Base-by-base conservation (phyloP, 2,329 filamentous ascomycete genomes). In the Colletotrichum sp. region DNA sequence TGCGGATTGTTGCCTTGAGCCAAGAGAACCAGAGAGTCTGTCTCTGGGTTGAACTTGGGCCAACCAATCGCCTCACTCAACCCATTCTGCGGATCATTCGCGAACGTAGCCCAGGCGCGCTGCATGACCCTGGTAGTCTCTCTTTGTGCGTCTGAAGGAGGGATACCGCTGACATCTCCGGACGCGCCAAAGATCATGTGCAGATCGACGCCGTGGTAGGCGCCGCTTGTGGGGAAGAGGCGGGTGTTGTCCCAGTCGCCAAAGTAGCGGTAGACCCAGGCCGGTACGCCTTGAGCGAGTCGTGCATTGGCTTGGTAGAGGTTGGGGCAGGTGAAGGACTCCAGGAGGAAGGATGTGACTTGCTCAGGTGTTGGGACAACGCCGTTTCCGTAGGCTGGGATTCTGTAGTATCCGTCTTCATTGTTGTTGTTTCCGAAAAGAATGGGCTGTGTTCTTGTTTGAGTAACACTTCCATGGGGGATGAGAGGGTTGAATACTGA, bases 221-320 rank as follows among this genome's bases (percentile, higher is more conserved):
- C 87, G 6, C 87, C 87, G 55, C 86, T 88, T 7, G 81, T 83
- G 0, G 83, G 82, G 70, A 86, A 88, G 28, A 90, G 80, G 0
- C 86, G 82, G 2, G 86, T 86, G 72, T 89, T 90, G 34, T 85
- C 77, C 86, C 87, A 90, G 77, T 89, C 87, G 25, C 84, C 88
- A 66, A 87, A 83, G 78, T 88, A 90, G 34, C 88, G 86, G 62
- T 86, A 88, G 5, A 83, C 83, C 85, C 87, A 90, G 10, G 85
- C 79, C 0, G 86, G 81, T 3, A 88, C 82, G 8, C 79, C 81
- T 27, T 85, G 78, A 1, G 71, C 61, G 1, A 78, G 78, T 9
- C 87, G 85, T 2, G 83, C 83, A 3, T 78, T 73, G 6, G 84
- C 86, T 28, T 87, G 84, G 70, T 83, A 81, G 2, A 83, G 80